Evolutionary conservation across 257 asterid species (phyloP).

Genomic region (Fraxinus excelsior): DNA sequence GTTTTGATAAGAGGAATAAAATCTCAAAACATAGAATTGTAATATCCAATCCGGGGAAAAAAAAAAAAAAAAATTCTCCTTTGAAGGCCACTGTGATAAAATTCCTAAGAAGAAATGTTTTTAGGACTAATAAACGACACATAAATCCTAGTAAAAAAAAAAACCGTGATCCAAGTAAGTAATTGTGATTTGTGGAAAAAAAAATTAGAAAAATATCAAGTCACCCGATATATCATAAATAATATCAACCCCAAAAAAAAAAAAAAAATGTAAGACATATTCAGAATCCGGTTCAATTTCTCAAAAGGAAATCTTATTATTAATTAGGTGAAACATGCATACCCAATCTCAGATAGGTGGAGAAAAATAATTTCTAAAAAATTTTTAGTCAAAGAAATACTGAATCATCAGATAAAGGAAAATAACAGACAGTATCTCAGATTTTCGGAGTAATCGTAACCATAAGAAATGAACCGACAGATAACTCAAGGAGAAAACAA

Average conservation of each 20-base stretch:
- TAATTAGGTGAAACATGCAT: slow-evolving; percentile 5
- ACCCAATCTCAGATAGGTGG: background rate
- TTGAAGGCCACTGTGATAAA: no score
- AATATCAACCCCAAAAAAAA: background rate
- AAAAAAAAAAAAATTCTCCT: background rate
- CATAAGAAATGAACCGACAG: background rate
- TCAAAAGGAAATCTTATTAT: background rate
- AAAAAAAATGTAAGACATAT: background rate
- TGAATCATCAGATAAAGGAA: slow-evolving; percentile 25
- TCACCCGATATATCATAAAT: no score
- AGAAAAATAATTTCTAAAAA: background rate
- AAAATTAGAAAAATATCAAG: background rate
- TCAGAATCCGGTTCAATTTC: background rate
- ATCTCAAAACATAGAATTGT: background rate
- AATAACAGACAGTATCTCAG: background rate
- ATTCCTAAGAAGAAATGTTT: no score
- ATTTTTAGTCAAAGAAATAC: background rate
- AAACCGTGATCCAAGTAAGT: background rate
- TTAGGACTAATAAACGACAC: background rate
- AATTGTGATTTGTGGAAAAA: background rate
- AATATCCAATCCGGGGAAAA: background rate
- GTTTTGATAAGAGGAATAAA: no score
- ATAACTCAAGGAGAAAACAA: background rate
- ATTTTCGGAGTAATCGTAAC: slow-evolving; percentile 17
- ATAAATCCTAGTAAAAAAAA: background rate